phyloP scores from a whole-genome alignment of 108 stramenopile genomes.

The Stephanodiscus triporus region DNA sequence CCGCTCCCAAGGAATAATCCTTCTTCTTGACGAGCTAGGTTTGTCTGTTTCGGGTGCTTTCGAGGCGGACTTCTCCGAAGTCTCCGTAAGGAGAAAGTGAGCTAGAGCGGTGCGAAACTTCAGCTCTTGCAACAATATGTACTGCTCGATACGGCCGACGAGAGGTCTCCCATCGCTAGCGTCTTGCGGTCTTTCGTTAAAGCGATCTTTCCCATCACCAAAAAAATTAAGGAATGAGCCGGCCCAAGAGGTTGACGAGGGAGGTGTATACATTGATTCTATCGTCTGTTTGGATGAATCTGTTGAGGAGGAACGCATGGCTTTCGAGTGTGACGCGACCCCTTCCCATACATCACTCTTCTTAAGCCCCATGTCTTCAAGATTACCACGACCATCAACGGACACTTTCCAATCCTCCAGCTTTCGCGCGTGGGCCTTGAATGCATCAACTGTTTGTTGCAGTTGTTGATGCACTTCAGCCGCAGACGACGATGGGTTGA shows the following conservation, averaged over 20 bases:
- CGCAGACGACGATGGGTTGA: background rate
- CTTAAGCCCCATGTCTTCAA: background rate
- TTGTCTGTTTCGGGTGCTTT: background rate
- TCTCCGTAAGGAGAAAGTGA: background rate
- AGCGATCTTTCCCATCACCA: background rate
- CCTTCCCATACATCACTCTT: slow-evolving; percentile 2
- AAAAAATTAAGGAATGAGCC: background rate
- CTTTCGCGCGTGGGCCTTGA: background rate
- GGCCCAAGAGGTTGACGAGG: slow-evolving; percentile 1
- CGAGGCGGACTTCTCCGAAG: background rate
- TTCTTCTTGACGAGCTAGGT: background rate
- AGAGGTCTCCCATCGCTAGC: background rate
- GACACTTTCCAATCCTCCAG: background rate
- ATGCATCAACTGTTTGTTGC: background rate
- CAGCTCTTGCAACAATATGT: background rate
- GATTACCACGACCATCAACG: background rate
- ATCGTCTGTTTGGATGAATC: background rate
- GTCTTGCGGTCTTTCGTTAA: background rate
- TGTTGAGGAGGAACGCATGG: background rate
- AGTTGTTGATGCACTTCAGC: background rate
- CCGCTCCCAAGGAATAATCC: slow-evolving; percentile 11
- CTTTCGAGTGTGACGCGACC: slow-evolving; percentile 11
- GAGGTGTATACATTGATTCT: background rate
- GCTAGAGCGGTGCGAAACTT: background rate
- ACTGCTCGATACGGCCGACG: background rate